Evolutionary conservation across 192 early-diverging fungal genomes (phyloP), one percentile per base, ranked within the genome.

Genomic region (Entomortierella parvispora): DNA sequence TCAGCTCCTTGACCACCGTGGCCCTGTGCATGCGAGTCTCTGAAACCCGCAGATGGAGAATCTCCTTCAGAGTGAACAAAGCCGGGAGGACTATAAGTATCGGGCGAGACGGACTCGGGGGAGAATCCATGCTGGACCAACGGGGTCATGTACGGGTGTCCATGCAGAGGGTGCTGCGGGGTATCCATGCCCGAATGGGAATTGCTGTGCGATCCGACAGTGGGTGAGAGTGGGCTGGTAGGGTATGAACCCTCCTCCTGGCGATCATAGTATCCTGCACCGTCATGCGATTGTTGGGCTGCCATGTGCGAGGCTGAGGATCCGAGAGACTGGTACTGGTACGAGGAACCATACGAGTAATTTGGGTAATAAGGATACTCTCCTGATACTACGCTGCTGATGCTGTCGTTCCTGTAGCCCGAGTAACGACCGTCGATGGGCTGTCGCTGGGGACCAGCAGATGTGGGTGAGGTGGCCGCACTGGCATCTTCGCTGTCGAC

Each of bases 401-500:
- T 77, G 43, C 74, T 77, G 23, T 77, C 74, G 46, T 77, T 68
- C 60, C 74, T 71, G 28, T 71, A 71, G 25, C 62, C 54, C 12
- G 34, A 59, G 28, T 64, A 65, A 42, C 62, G 45, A n/a, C 56
- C 62, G 23, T 45, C 62, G 15, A 58, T 44, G 17, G 55, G 45
- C 31, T 51, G 47, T 12, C 37, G 37, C 12, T 40, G 37, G 37
- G 37, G 37, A 12, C 37, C 47, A 23, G 47, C 8, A 18, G 18
- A 12, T 12, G 37, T 9, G 37, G 60, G 29, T 17, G 68, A 32
- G 8, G 59, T 52, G 12, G 20, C 68, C 17, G 55, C 42, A 4
- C 31, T 22, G 0, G 37, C 55, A 3, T 83, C 84, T 26, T 81
- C 81, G 48, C 77, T 87, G 60, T 95, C 92, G 15, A 90, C 90